phyloP scores from a whole-genome alignment of 2,329 filamentous ascomycete species.

The Colletotrichum liaoningense region DNA sequence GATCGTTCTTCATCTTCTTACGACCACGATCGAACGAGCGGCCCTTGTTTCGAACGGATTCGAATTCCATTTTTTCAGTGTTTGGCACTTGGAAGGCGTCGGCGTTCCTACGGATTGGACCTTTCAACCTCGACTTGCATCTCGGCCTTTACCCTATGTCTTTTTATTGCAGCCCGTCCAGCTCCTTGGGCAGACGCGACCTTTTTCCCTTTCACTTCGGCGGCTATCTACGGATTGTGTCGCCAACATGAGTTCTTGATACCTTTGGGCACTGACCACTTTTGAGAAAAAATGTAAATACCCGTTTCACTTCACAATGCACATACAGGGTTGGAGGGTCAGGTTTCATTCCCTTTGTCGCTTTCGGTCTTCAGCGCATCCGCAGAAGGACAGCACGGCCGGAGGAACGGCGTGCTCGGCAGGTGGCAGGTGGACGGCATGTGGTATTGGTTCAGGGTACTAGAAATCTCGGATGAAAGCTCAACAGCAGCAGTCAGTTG shows the following conservation, averaged over 20 bases:
- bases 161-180: slow-evolving; percentile 30
- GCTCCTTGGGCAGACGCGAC: slow-evolving; percentile 26
- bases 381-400: slow-evolving; percentile 11
- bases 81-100: slow-evolving; percentile 33
- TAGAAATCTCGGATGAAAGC: slow-evolving; percentile 16
- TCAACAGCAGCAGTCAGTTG: background rate
- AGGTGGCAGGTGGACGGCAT: slow-evolving; percentile 3
- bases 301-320: slow-evolving; percentile 26
- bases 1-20: slow-evolving; percentile 1
- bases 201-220: background rate
- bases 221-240: slow-evolving; percentile 19
- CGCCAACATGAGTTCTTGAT: slow-evolving; percentile 28
- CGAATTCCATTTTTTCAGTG: slow-evolving; percentile 13
- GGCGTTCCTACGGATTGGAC: slow-evolving; percentile 33
- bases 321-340: slow-evolving; percentile 11
- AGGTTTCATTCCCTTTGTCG: slow-evolving; percentile 7
- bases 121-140: slow-evolving; percentile 14
- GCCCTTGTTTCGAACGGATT: slow-evolving; percentile 23
- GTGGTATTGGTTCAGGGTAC: slow-evolving; percentile 13
- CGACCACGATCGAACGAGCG: slow-evolving; percentile 22
- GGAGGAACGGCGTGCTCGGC: slow-evolving; percentile 13
- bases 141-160: slow-evolving; percentile 20
- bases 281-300: slow-evolving; percentile 32
- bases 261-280: slow-evolving; percentile 29
- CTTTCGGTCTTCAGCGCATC: slow-evolving; percentile 11